Conservation (phyloP, 1,139 yeast species). For the Pichia sp. region DNA sequence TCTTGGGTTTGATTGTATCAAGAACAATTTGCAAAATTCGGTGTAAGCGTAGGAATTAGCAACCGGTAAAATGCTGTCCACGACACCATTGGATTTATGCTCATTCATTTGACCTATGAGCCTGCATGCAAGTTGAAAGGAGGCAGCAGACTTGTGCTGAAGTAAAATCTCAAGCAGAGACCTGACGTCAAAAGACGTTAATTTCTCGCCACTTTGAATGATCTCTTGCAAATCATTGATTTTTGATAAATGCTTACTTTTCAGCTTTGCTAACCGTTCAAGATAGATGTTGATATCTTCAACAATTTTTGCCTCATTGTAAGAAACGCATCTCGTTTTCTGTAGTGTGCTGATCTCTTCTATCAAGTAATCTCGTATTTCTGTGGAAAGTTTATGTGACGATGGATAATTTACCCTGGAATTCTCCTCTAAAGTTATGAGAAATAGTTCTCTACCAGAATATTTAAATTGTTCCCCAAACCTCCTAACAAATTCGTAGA, state of each 20-base stretch:
- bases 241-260: conserved; percentile 7
- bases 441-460: conserved; percentile 25
- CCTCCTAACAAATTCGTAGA: conserved; percentile 20
- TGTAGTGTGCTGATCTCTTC: conserved; percentile 17
- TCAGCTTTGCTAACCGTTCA: conserved; percentile 11
- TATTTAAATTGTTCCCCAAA: conserved; percentile 18
- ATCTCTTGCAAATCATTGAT: conserved; percentile 16
- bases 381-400: conserved; percentile 14
- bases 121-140: conserved; percentile 22
- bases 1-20: conserved; percentile 25
- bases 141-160: conserved; percentile 20
- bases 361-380: conserved; percentile 19
- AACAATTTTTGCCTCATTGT: conserved; percentile 25
- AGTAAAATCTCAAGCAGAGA: conserved; percentile 22
- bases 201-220: conserved; percentile 21
- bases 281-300: conserved; percentile 19
- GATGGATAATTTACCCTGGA: not conserved
- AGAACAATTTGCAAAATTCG: conserved; percentile 23
- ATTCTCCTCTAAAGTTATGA: conserved; percentile 17
- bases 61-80: conserved; percentile 26
- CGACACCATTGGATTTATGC: conserved; percentile 14
- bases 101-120: conserved; percentile 25
- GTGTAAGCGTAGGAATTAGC: conserved; percentile 27
- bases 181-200: conserved; percentile 26
- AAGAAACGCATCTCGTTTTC: conserved; percentile 14